phyloP scores from a whole-genome alignment of 371 early-diverging fungal genomes.

The Ordospora colligata region DNA sequence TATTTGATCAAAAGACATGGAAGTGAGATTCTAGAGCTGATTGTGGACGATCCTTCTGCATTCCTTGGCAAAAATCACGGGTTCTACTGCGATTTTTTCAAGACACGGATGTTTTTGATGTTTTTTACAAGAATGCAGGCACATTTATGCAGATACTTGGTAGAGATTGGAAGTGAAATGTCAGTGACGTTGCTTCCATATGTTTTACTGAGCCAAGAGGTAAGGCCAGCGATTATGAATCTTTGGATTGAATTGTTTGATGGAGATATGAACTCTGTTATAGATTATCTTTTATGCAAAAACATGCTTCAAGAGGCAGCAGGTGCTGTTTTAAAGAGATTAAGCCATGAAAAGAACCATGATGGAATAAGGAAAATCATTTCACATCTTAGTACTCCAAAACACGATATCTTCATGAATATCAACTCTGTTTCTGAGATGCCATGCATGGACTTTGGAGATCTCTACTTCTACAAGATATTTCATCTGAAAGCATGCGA shows the following conservation, averaged over 20 bases:
- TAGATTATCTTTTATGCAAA: not conserved
- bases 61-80: not conserved
- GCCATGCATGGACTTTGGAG: not conserved
- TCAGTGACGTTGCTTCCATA: not conserved
- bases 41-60: not conserved
- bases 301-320: not conserved
- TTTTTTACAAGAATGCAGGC: not conserved
- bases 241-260: slow-evolving; percentile 12
- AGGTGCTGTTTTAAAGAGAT: not conserved
- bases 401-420: not conserved
- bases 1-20: not conserved
- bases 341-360: not conserved
- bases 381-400: not conserved
- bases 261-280: not conserved
- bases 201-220: not conserved
- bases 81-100: slow-evolving; percentile 8
- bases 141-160: not conserved
- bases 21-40: not conserved
- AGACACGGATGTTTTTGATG: slow-evolving; percentile 8
- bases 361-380: not conserved
- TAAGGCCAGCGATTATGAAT: not conserved
- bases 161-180: not conserved
- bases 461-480: not conserved
- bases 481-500: slow-evolving; percentile 1
- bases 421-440: not conserved